phyloP scores from a whole-genome alignment of 2,329 filamentous ascomycete genomes.

The Plenodomus biglobosus region DNA sequence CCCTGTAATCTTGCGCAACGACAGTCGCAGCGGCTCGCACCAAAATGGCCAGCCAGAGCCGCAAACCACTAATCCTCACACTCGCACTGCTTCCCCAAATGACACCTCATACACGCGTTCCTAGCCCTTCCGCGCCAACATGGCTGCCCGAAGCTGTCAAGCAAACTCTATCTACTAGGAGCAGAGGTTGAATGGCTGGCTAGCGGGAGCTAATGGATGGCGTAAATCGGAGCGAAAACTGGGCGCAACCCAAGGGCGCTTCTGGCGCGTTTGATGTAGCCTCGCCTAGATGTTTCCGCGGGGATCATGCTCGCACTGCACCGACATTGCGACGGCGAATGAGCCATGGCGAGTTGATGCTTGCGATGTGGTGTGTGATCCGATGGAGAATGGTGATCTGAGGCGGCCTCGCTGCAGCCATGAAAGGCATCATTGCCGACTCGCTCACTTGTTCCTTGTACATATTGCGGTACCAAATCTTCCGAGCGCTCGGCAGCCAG shows the following conservation, averaged over 20 bases:
- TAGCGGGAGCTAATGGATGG: constrained; percentile 15
- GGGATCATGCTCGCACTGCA: constrained; percentile 5
- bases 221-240: not conserved
- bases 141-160: not conserved
- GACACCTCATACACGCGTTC: not conserved
- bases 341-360: too few relatives aligned
- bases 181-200: constrained; percentile 11
- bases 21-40: not conserved
- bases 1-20: not conserved
- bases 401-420: not conserved
- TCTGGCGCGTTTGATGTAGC: constrained; percentile 6
- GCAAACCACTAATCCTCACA: not conserved
- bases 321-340: not conserved
- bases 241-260: not conserved
- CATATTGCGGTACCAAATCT: not conserved
- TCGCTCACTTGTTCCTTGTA: not conserved
- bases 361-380: too few relatives aligned
- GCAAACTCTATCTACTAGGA: not conserved
- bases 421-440: not conserved
- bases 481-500: not conserved
- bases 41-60: not conserved
- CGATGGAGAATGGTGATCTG: not conserved
- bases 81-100: not conserved
- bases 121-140: not conserved
- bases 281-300: constrained; percentile 1